phyloP scores from a whole-genome alignment of 805 yeast species.

The Yamadazyma nakazawae region DNA sequence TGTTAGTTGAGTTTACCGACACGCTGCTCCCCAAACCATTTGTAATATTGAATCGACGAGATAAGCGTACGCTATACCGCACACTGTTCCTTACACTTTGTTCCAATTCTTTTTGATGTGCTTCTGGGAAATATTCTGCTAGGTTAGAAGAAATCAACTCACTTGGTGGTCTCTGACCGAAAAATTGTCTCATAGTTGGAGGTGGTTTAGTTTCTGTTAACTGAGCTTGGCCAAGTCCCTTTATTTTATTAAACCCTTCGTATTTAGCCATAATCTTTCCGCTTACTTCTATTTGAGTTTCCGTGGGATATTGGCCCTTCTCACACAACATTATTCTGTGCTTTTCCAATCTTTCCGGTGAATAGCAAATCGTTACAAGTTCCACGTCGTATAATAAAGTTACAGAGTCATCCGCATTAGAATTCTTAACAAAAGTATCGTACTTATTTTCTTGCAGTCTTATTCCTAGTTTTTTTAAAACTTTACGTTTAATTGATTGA shows the following conservation, averaged over 20 bases:
- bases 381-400: conserved; percentile 70
- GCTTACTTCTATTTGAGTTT: conserved; percentile 55
- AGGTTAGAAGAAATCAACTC: conserved; percentile 86
- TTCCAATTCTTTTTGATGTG: conserved; percentile 66
- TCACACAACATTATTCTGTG: conserved; percentile 68
- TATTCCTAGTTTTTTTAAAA: conserved; percentile 56
- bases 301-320: conserved; percentile 59
- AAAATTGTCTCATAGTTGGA: conserved; percentile 45
- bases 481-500: conserved; percentile 67
- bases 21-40: conserved; percentile 15
- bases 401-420: conserved; percentile 22
- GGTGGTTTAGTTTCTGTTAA: conserved; percentile 17
- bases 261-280: conserved; percentile 39
- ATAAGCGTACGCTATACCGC: conserved; percentile 66
- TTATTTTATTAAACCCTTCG: conserved; percentile 23
- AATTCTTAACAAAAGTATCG: conserved; percentile 57
- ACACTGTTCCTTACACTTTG: conserved; percentile 83
- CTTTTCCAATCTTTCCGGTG: conserved; percentile 66
- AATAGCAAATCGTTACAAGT: conserved; percentile 77
- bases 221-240: conserved; percentile 22
- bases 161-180: conserved; percentile 91
- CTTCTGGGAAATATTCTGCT: conserved; percentile 88
- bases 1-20: conserved; percentile 14
- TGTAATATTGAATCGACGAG: conserved; percentile 34
- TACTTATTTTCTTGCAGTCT: conserved; percentile 45